Evolutionary conservation across 2,329 filamentous ascomycete genomes (phyloP).

Genomic region (Gyromitra esculenta): DNA sequence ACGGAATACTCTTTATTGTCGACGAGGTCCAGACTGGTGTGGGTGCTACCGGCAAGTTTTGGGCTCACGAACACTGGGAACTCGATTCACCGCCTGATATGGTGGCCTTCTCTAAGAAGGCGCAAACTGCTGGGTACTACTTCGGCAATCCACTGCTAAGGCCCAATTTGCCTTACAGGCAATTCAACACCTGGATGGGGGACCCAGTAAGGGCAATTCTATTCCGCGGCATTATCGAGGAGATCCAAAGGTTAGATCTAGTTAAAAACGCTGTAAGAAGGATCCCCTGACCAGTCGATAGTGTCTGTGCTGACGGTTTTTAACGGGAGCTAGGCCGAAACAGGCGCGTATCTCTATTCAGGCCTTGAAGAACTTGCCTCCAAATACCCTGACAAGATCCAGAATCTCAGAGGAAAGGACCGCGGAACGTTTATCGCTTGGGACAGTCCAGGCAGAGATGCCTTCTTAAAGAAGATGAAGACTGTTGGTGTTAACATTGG

Average conservation of each 20-base stretch:
- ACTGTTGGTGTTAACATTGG: slow-evolving; percentile 85
- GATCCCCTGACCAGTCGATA: not conserved
- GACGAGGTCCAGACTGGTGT: slow-evolving; percentile 95
- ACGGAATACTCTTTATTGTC: slow-evolving; percentile 85
- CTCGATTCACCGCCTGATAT: slow-evolving; percentile 83
- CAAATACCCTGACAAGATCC: slow-evolving; percentile 79
- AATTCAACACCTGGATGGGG: slow-evolving; percentile 99
- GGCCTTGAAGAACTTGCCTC: slow-evolving; percentile 74
- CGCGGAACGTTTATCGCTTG: slow-evolving; percentile 94
- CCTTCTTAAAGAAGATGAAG: slow-evolving; percentile 82
- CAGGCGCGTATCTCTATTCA: slow-evolving; percentile 80
- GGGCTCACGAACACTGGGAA: slow-evolving; percentile 96
- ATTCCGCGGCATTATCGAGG: slow-evolving; percentile 84
- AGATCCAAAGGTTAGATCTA: slow-evolving; percentile 79
- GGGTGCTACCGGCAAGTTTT: slow-evolving; percentile 92
- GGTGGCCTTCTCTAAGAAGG: slow-evolving; percentile 96
- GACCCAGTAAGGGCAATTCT: slow-evolving; percentile 85
- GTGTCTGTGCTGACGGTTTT: not conserved
- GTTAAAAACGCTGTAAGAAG: slow-evolving; percentile 72
- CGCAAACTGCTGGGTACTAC: slow-evolving; percentile 92
- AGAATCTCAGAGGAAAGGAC: slow-evolving; percentile 85
- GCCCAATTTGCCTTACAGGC: slow-evolving; percentile 91
- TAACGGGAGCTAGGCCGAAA: slow-evolving; percentile 64
- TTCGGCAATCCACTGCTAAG: slow-evolving; percentile 80
- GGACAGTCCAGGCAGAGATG: slow-evolving; percentile 81